Evolutionary conservation across 805 yeast species (phyloP), one percentile per base, ranked within the genome.

Genomic region (Tetrapisispora namnaoensis): DNA sequence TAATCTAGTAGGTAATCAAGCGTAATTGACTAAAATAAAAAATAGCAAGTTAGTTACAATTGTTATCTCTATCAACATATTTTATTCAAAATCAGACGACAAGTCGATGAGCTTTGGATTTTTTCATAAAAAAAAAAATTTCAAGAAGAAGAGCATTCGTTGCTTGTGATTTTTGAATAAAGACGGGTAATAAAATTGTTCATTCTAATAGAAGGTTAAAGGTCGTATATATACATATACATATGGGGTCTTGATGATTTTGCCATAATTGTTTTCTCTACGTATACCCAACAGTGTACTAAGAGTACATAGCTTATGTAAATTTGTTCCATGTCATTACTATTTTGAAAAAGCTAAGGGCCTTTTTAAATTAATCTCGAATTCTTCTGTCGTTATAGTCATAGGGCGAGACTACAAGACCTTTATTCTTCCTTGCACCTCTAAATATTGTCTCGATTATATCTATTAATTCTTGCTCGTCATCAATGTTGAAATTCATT

Each of bases 381-480:
- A 57, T 59, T 37, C 67, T 61, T 46, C 63, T 67, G 55, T 80
- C 74, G 66, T 55, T 58, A 48, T 80, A 82, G 60, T 82, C 86
- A 55, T 77, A 77, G 0, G 97, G 98, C 53, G 93, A 82, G 4
- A 81, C 77, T 18, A 89, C 98, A 55, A 93, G 69, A 53, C 98
- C 97, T 64, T 87, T 84, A 30, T 97, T 97, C 69, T 89, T 89
- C 28, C 79, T 70, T 1, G 98, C 98, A 0, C 96, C 97, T 53
- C 96, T 68, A 65, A 84, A 93, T 0, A 91, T 79, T 0, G 90
- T 83, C 60, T 93, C 99, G 11, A 93, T 69, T 30, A 93, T 84
- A 65, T 91, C 98, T 20, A 93, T 85, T 73, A 93, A 67, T 56
- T 89, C 97, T 63, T 91, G 96, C 52, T 83, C 82, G 62, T 86